Base-by-base conservation (phyloP, 2,329 filamentous ascomycete genomes). In the Phaeosphaeria sp. region DNA sequence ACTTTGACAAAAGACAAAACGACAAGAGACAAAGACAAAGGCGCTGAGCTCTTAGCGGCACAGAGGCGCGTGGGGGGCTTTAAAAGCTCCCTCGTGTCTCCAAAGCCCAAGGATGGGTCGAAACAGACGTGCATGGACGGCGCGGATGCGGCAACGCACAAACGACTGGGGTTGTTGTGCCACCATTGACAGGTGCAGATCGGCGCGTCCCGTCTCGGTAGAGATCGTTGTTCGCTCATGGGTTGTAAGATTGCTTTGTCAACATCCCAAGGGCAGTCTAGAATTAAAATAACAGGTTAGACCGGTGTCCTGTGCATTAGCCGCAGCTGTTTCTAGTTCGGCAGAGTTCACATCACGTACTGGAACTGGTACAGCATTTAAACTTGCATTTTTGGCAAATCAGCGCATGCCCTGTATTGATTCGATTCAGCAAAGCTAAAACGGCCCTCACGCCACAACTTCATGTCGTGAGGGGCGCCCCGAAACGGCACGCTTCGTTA, bases 91-190 rank as follows among this genome's bases (percentile, higher is more conserved):
- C 49, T 21, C 24, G 25, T 24, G 4, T 45, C 49, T 17, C 40
- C 49, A 44, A 27, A 51, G 30, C 44, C 44, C 21, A 25, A 20
- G 17, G 4, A 27, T 17, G 20, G 15, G 44, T 24, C 36, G 15
- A 21, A 42, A 47, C 13, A 36, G 33, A 30, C 51, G 43, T 33
- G 33, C 51, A 48, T 44, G 44, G 44, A 53, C 22, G n/a, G 25
- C 42, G 42, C 20, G 43, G 44, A 25, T n/a, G 44, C 21, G 44
- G 44, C 36, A 52, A 24, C 21, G 27, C 30, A 36, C 44, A 48
- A 48, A 39, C 43, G 43, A 45, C 53, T 56, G 27, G 53, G 53
- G 53, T 42, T 56, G 30, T 27, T 56, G 42, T 47, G 42, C 53
- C 30, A 43, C 36, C 24, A 51, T 47, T 45, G 27, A 18, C 22